Evolutionary conservation across 2,329 filamentous ascomycete species (phyloP), one percentile per base, ranked within the genome.

Genomic region (Nigrospora oryzae): DNA sequence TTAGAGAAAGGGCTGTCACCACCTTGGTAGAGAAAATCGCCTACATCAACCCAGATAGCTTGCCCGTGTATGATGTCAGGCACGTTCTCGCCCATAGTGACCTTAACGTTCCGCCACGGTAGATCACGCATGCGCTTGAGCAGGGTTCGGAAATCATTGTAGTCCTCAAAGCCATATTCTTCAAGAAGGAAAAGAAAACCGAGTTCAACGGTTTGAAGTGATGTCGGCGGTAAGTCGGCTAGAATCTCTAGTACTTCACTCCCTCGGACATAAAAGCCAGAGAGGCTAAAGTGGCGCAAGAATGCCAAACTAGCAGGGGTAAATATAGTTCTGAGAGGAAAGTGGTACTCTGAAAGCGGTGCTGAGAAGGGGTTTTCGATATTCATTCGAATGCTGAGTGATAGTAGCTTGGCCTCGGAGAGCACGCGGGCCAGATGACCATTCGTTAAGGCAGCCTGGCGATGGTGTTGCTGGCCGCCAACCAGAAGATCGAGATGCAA

Each of bases 271-370:
- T 56, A 14, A 6, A 61, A 58, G 12, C 48, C 40, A 1, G 52
- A 57, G 1, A 67, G 51, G 2, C 54, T 48, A 47, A 67, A 64
- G 28, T 63, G 60, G 0, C 49, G 49, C 5, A 69, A 48, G 0
- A 45, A 49, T 0, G 47, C 35, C 63, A 57, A 63, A 1, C 46
- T 50, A 0, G 58, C 48, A 3, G 61, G 13, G 1, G 63, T 59
- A 13, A 67, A 56, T 5, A 67, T 55, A 3, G 38, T 52, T 2
- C 46, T 38, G 8, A 68, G 46, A 0, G 60, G 54, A 5, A 57
- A 16, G 0, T 43, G 49, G 11, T 51, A 31, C 19, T 38, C 16
- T 3, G 17, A 13, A 4, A 13, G 8, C 2, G 19, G 4, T 23
- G 6, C 19, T 23, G 19, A 23, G 19, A 23, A 12, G 11, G 11